Percentiles rank a stretch among this genome's conserved stretches.
phyloP scores from a whole-genome alignment of 1,284 basidiomycete species.

The Fomes fomentarius region DNA sequence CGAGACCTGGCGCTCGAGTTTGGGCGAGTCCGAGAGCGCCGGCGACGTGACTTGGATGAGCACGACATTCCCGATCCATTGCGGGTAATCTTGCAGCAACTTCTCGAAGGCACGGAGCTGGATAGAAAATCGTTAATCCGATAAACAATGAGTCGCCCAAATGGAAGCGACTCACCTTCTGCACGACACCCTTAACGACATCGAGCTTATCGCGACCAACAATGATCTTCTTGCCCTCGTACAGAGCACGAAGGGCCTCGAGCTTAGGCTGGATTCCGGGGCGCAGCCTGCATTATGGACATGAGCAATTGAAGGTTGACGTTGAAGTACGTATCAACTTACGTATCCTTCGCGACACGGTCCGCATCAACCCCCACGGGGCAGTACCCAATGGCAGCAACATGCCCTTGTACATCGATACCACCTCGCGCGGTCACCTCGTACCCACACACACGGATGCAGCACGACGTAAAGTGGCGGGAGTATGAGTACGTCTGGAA shows the following conservation, averaged over 20 bases:
- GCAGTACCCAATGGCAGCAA: conserved; percentile 87
- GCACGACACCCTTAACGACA: conserved; percentile 95
- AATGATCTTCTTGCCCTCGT: conserved; percentile 98
- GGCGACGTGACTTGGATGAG: conserved; percentile 92
- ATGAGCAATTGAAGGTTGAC: neutral
- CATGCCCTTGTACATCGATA: conserved; percentile 90
- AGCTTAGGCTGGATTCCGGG: conserved; percentile 91
- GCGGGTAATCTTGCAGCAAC: conserved; percentile 90
- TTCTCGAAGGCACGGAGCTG: conserved; percentile 97
- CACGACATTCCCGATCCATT: conserved; percentile 94
- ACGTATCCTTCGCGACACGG: conserved; percentile 84
- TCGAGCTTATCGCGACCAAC: conserved; percentile 99
- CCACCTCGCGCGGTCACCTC: conserved; percentile 77
- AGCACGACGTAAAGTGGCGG: conserved; percentile 93
- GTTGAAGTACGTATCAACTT: conserved; percentile 32
- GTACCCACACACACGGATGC: conserved; percentile 95
- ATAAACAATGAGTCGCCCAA: too few relatives aligned
- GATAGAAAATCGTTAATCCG: too few relatives aligned
- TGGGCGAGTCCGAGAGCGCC: conserved; percentile 91
- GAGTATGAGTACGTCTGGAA: conserved; percentile 99
- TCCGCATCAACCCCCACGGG: conserved; percentile 98
- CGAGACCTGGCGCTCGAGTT: conserved; percentile 91
- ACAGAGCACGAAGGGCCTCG: conserved; percentile 82
- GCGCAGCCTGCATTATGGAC: conserved; percentile 49
- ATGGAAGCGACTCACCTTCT: conserved; percentile 65